Conservation (phyloP, 169 alveolate species). For the Plasmodium knowlesi region DNA sequence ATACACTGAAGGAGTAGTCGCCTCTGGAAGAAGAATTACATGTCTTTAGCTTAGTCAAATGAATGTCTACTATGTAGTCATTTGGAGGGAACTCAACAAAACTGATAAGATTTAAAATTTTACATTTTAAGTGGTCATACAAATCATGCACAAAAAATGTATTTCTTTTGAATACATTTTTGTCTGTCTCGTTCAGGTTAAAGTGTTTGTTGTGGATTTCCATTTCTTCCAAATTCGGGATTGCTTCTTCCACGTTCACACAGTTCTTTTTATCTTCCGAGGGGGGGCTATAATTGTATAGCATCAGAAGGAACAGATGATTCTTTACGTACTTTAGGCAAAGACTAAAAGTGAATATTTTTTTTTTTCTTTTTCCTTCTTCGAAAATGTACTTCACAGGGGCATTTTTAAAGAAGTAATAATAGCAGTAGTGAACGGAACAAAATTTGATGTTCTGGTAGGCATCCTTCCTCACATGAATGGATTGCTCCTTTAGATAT, state of each 20-base stretch:
- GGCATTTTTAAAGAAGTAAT: conserved; percentile 41
- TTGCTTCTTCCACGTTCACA: neutral
- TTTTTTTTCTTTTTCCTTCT: neutral
- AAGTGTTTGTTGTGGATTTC: conserved; percentile 24
- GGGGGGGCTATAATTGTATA: conserved; percentile 22
- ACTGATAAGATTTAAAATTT: conserved; percentile 7
- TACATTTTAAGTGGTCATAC: conserved; percentile 21
- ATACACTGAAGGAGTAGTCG: conserved; percentile 22
- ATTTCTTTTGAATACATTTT: conserved; percentile 56
- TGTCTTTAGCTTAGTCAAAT: conserved; percentile 31
- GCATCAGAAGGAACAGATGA: neutral
- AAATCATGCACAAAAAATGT: conserved; percentile 45
- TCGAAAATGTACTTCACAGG: neutral
- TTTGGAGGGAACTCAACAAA: neutral
- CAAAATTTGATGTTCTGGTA: neutral
- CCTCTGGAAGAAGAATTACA: neutral
- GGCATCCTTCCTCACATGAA: conserved; percentile 14
- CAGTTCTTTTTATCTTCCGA: neutral
- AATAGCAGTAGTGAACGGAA: conserved; percentile 32
- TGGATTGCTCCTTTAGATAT: conserved; percentile 31
- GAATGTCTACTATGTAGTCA: conserved; percentile 26
- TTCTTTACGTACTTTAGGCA: conserved; percentile 19
- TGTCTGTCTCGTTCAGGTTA: conserved; percentile 52
- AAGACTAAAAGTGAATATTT: conserved; percentile 9
- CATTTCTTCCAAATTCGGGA: conserved; percentile 21